Conservation (phyloP, 257 asterid species). For the Vinca minor region DNA sequence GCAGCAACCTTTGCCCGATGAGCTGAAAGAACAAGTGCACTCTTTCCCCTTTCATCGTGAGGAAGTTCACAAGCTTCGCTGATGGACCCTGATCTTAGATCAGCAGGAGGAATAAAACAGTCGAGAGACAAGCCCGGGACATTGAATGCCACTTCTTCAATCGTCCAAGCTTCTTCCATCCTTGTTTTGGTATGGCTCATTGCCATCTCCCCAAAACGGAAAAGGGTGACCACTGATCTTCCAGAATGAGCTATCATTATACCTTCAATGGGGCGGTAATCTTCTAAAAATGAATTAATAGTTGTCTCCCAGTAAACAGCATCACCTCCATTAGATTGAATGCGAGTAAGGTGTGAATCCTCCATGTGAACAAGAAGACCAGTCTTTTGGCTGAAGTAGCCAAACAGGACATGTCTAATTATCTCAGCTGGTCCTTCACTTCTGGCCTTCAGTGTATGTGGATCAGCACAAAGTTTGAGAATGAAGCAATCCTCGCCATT, state of each 20-base stretch:
- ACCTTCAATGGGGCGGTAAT: constrained; percentile 83
- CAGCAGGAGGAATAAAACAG: constrained; percentile 92
- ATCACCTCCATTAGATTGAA: constrained; percentile 87
- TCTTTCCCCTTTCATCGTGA: constrained; percentile 55
- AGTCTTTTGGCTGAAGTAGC: constrained; percentile 93
- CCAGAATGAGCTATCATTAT: constrained; percentile 98
- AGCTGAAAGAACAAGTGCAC: constrained; percentile 25
- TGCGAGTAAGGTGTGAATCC: constrained; percentile 93
- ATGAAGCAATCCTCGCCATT: constrained; percentile 92
- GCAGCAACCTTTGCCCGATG: constrained; percentile 64
- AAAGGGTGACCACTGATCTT: constrained; percentile 75
- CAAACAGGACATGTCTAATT: constrained; percentile 78
- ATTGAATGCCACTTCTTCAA: constrained; percentile 89
- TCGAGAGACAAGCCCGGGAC: constrained; percentile 87
- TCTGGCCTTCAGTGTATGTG: constrained; percentile 67
- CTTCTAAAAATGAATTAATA: constrained; percentile 70
- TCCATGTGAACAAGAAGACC: constrained; percentile 91
- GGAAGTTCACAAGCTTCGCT: constrained; percentile 77
- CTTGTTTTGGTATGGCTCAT: constrained; percentile 91
- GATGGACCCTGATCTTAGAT: constrained; percentile 58
- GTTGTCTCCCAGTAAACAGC: constrained; percentile 99
- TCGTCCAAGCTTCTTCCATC: constrained; percentile 98
- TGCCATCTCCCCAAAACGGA: constrained; percentile 92
- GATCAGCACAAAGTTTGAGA: constrained; percentile 83
- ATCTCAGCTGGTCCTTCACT: constrained; percentile 98